Conservation (phyloP, 148 eudicot species). For the Persicaria tinctoria region DNA sequence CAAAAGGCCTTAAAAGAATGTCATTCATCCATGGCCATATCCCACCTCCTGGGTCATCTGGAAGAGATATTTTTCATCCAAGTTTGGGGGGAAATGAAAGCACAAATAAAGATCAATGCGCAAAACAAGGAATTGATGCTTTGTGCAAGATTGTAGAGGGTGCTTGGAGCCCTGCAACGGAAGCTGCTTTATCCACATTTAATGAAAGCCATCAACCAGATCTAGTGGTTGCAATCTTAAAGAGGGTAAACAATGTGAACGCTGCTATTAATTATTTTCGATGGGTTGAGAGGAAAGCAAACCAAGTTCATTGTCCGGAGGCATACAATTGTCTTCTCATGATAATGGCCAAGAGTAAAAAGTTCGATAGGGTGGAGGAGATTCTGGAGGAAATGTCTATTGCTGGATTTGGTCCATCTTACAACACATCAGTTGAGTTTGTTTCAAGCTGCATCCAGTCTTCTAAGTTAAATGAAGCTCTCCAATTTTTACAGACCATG, state of each 20-base stretch:
- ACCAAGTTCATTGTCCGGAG: constrained; percentile 65
- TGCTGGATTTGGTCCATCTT: constrained; percentile 77
- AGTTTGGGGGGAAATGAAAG: background rate
- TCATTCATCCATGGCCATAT: constrained; percentile 1
- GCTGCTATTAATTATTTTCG: constrained; percentile 65
- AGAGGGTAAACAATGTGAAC: constrained; percentile 55
- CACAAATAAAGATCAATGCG: background rate
- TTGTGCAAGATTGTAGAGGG: constrained; percentile 61
- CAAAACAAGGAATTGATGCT: constrained; percentile 36
- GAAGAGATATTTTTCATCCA: background rate
- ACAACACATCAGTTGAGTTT: constrained; percentile 53
- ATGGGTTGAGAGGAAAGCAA: constrained; percentile 57
- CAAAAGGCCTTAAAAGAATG: background rate
- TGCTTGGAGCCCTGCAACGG: constrained; percentile 69
- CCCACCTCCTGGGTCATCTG: constrained; percentile 3
- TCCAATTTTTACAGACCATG: constrained; percentile 56
- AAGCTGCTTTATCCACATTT: constrained; percentile 40
- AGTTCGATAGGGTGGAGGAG: constrained; percentile 42
- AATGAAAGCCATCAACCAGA: constrained; percentile 38
- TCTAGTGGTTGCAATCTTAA: constrained; percentile 57
- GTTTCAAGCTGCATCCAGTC: constrained; percentile 52
- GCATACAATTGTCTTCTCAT: constrained; percentile 78
- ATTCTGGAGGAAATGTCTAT: constrained; percentile 90
- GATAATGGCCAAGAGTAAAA: constrained; percentile 62
- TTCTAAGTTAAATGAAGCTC: constrained; percentile 50